Percentiles rank a stretch among this genome's conserved stretches.
Evolutionary conservation across 306 rosid species (phyloP).

Genomic region (Nissolia schottii): DNA sequence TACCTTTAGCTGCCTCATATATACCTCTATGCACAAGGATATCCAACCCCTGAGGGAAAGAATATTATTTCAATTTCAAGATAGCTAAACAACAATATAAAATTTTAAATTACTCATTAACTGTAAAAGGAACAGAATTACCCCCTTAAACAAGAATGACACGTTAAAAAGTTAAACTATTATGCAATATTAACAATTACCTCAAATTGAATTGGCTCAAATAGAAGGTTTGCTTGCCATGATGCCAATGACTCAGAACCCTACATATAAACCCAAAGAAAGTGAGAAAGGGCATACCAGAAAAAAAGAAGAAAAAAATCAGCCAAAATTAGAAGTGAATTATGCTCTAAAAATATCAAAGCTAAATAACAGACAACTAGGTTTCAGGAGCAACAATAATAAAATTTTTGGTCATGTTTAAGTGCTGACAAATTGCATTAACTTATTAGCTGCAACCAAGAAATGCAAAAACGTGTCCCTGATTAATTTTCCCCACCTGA

Average conservation of each 20-base stretch:
- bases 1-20: conserved; percentile 96
- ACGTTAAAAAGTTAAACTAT: not conserved
- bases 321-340: not conserved
- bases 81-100: not conserved
- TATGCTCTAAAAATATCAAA: not conserved
- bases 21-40: conserved; percentile 93
- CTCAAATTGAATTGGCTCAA: conserved; percentile 90
- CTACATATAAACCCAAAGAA: conserved; percentile 31
- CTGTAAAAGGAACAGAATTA: not conserved
- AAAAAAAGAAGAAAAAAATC: not conserved
- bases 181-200: conserved; percentile 31
- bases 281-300: not conserved
- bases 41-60: conserved; percentile 55
- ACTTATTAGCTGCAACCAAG: not conserved
- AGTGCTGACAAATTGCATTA: not conserved
- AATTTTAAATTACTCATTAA: not conserved
- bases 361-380: not conserved
- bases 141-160: not conserved
- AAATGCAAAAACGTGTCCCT: not conserved
- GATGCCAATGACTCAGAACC: conserved; percentile 92
- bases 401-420: not conserved
- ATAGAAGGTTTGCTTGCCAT: conserved; percentile 97
- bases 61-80: conserved; percentile 11
- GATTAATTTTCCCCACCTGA: conserved; percentile 48
- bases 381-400: not conserved